Base-by-base conservation (phyloP, 306 rosid species). In the Boehmeria nivea region DNA sequence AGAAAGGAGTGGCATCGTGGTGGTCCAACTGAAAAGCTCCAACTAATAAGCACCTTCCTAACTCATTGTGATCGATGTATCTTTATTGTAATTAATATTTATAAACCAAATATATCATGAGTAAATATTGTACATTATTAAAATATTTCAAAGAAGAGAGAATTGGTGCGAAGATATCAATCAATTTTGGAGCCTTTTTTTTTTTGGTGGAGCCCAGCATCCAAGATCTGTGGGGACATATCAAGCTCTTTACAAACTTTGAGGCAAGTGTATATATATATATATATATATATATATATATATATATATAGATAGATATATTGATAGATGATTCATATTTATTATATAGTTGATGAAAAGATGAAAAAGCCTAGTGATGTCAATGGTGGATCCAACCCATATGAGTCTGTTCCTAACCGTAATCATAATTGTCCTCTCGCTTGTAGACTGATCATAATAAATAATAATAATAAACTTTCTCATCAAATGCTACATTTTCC, bases 351-450 rank as follows among this genome's bases (percentile, higher is more conserved):
- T 65, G 74, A 69, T 63, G 42, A 65, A 56, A 53, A n/a, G 34
- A 44, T 9, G 44, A 38, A 65, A 75, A 75, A 70, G 71, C 23
- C 57, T 60, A 16, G 55, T 51, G 39, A 48, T 64, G 54, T 51
- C 23, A 25, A 54, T 40, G 81, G 84, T 82, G 88, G 88, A 76
- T 69, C 84, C 84, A 79, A 72, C 78, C 80, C 80, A 79, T 81
- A 61, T 44, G 68, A 72, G 51, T 47, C 69, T 82, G 73, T 67
- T 62, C 72, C 77, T 58, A 67, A 76, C 37, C 50, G 45, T 58
- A 71, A 61, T 58, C 72, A 79, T 76, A 57, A 81, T 81, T 81
- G 79, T 68, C 69, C 31, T 71, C 67, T 79, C 34, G 60, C 81
- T 69, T 64, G 37, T 64, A 54, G 11, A 43, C 39, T 58, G 24